Evolutionary conservation across 345 rosid species (phyloP), one percentile per base, ranked within the genome.

Genomic region (Psidium friedrichsthalianum): DNA sequence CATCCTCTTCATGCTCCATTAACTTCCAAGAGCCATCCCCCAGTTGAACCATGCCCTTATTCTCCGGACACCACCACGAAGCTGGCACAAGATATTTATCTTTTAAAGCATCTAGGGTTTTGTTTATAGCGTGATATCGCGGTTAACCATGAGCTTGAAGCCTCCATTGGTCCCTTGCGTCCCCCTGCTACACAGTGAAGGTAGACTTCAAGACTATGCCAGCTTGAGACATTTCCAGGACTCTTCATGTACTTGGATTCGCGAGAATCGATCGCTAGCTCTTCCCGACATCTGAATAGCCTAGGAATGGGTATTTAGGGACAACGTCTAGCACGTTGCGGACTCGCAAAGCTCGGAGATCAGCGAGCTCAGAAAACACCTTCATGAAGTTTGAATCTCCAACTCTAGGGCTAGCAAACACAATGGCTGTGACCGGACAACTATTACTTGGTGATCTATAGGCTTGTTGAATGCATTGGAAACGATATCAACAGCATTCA

Each of bases 181-280:
- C 8, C 97, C 98, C 2, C n/a, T n/a, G 96, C 98, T 24, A 93
- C 92, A 22, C 98, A 98, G 64, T 94, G 99, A 74, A 95, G 83
- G 85, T 94, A 94, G n/a, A 44, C 88, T 86, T 96, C 98, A 86
- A 96, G 85, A 55, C 90, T 90, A 84, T 95, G 98, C 92, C 91
- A 91, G 61, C 74, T 89, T 0, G 88, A 69, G 0, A 89, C 8
- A 87, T 86, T 89, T 86, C 94, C 96, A 2, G 95, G 93, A 84
- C 91, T 87, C 87, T 92, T 95, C 87, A 95, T 53, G 94, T 92
- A 94, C 82, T 82, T 84, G 0, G 98, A 95, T 74, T 91, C 91
- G 64, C 91, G 88, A 1, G 93, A 94, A 57, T 96, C 98, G 47
- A 96, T 90, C 12, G 2, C 74, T 57, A 96, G 56, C 89, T 94